These are phyloP conservation scores for Pinus tabuliformis DNA, from an alignment of 75 land plant genomes.

Conservation along the genomic window DNA sequence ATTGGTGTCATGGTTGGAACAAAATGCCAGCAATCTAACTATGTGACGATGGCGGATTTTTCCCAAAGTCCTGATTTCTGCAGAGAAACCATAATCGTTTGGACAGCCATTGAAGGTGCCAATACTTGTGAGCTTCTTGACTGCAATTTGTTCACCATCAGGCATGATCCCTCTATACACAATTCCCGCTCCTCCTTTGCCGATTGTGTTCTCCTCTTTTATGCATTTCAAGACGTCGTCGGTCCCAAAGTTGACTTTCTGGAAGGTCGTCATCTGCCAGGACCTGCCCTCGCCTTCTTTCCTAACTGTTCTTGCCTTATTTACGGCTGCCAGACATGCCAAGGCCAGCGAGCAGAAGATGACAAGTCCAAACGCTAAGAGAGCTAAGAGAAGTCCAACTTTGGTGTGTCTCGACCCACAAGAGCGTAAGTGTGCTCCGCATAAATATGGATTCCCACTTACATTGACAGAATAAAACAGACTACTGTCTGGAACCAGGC, in stretches of 20 bases:
- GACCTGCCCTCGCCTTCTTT: constrained; percentile 7
- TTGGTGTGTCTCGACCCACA: too few relatives aligned
- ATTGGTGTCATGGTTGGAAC: constrained; percentile 61
- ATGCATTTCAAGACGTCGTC: constrained; percentile 60
- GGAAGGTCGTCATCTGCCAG: constrained; percentile 75
- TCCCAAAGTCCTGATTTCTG: constrained; percentile 68
- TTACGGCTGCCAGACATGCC: constrained; percentile 30
- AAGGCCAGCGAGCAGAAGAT: constrained; percentile 29
- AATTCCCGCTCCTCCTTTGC: constrained; percentile 79
- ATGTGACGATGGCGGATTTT: constrained; percentile 73
- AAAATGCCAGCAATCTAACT: constrained; percentile 58
- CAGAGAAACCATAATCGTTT: constrained; percentile 67
- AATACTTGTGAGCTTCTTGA: constrained; percentile 53
- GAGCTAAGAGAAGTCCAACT: neutral
- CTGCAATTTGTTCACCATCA: constrained; percentile 68
- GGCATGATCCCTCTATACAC: constrained; percentile 75
- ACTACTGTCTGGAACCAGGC: constrained; percentile 13
- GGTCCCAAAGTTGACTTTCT: constrained; percentile 46
- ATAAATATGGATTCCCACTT: constrained; percentile 38
- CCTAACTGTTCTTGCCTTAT: constrained; percentile 6
- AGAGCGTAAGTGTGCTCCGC: constrained; percentile 9
- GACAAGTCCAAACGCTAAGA: constrained; percentile 40
- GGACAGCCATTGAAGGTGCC: neutral
- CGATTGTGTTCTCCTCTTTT: constrained; percentile 72
- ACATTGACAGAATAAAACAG: constrained; percentile 13